phyloP scores from a whole-genome alignment of 2,329 filamentous ascomycete species.

The Aschersonia sp. region DNA sequence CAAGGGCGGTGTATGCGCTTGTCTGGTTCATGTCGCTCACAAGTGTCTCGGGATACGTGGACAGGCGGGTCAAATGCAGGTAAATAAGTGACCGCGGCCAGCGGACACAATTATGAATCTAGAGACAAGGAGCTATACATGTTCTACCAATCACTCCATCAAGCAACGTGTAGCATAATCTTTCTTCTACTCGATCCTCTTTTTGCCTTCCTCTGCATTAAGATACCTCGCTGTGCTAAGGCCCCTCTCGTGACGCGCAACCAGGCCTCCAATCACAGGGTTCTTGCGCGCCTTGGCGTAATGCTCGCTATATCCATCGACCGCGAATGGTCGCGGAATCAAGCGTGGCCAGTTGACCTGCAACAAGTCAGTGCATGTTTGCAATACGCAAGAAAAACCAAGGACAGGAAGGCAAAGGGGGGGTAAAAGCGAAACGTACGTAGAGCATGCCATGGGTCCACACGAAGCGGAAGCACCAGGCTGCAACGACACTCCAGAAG shows the following conservation, averaged over 20 bases:
- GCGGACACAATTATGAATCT: too few species aligned
- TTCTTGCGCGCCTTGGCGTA: conserved; percentile 72
- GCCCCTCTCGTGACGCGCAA: conserved; percentile 60
- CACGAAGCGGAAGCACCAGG: conserved; percentile 66
- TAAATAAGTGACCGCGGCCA: too few species aligned
- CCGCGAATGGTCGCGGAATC: conserved; percentile 73
- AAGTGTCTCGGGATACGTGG: too few species aligned
- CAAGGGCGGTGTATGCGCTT: too few species aligned
- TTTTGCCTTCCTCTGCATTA: conserved; percentile 93
- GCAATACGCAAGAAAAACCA: not conserved
- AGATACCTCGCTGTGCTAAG: conserved; percentile 70
- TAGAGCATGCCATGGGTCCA: conserved; percentile 79
- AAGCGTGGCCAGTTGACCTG: conserved; percentile 98
- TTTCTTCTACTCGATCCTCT: conserved; percentile 65
- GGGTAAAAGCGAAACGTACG: conserved; percentile 41
- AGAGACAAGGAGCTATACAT: too few species aligned
- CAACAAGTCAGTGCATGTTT: not conserved
- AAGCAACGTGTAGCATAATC: not conserved
- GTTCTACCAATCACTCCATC: not conserved
- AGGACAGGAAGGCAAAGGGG: not conserved
- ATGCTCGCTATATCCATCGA: conserved; percentile 80
- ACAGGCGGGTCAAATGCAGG: too few species aligned
- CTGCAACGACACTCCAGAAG: conserved; percentile 57
- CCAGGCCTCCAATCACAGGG: conserved; percentile 60
- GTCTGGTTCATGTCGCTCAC: too few species aligned